Evolutionary conservation across 2,329 filamentous ascomycete genomes (phyloP), one percentile per base, ranked within the genome.

Genomic region (Aspergillus sp.): DNA sequence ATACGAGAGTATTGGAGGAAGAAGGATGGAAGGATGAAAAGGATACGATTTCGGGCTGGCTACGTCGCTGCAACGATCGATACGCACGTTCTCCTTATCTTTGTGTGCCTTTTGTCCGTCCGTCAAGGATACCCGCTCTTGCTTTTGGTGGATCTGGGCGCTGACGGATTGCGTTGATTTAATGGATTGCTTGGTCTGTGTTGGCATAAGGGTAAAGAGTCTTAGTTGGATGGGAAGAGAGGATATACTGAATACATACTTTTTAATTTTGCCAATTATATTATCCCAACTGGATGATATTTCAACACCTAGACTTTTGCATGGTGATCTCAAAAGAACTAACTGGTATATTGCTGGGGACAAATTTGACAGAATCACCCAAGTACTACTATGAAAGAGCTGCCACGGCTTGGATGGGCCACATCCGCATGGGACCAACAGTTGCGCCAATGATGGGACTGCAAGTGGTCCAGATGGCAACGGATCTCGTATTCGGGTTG

Each of bases 81-180:
- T 5, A 17, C 9, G 3, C 9, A 15, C 8, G 32, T 50, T 12
- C 15, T 50, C 19, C 28, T 30, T 13, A 47, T 32, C 23, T 47
- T 36, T 15, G 15, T 47, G n/a, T 55, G 39, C 19, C 17, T 8
- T 47, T 55, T 25, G 17, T 30, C 30, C 7, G 25, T 45, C 53
- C 53, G 43, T 28, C 39, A 36, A 30, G 53, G 53, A 55, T 55
- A 55, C 53, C 53, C 53, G 39, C 15, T 53, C 15, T 5, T 32
- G 53, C 39, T 47, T 13, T 28, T 32, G 53, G 53, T 39, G 41
- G 38, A 43, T 45, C 38, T 39, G 25, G 39, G 12, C 39, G 38
- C 9, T 23, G 38, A 13, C 39, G 38, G 23, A 19, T n/a, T 10
- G 30, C 17, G 52, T 25, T 55, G 39, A 10, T n/a, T 19, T 30